These are phyloP conservation scores for Eimeria brunetti DNA, from an alignment of 169 alveolate species.

Conservation along the genomic window DNA sequence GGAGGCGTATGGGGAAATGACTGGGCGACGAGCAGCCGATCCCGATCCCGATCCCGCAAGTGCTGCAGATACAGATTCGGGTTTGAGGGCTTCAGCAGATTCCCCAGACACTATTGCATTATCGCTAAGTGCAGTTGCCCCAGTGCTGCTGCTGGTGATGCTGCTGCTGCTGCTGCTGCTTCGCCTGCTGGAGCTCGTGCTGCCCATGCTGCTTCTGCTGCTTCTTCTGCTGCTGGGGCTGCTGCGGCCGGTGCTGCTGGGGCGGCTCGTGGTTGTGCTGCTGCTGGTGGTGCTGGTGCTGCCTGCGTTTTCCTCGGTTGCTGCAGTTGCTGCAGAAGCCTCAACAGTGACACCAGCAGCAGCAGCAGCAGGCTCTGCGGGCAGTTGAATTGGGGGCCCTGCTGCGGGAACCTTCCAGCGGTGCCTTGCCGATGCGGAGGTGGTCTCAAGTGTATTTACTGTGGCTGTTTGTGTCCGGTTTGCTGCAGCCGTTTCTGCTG, in stretches of 20 bases:
- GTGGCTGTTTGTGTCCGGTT: neutral
- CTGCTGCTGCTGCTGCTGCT: too few species aligned
- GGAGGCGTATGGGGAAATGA: neutral
- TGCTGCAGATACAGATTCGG: neutral
- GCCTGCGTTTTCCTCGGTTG: neutral
- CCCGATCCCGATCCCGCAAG: neutral
- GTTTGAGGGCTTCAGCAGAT: neutral
- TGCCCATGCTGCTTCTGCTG: neutral
- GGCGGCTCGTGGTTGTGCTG: neutral
- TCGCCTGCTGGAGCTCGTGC: too few species aligned
- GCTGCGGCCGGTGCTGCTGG: neutral
- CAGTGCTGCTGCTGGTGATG: too few species aligned
- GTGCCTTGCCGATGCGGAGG: neutral
- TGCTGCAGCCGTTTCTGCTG: neutral
- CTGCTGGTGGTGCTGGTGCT: neutral
- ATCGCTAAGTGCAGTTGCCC: neutral
- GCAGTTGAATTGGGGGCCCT: neutral
- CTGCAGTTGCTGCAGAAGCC: neutral
- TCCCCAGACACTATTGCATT: neutral
- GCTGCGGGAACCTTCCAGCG: neutral
- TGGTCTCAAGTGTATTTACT: neutral
- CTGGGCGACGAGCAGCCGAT: neutral
- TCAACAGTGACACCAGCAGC: neutral
- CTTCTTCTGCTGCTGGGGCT: neutral
- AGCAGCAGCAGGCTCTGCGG: neutral